Evolutionary conservation across 768 basidiomycete genomes (phyloP), one percentile per base, ranked within the genome.

Genomic region (Podaxis rugospora): DNA sequence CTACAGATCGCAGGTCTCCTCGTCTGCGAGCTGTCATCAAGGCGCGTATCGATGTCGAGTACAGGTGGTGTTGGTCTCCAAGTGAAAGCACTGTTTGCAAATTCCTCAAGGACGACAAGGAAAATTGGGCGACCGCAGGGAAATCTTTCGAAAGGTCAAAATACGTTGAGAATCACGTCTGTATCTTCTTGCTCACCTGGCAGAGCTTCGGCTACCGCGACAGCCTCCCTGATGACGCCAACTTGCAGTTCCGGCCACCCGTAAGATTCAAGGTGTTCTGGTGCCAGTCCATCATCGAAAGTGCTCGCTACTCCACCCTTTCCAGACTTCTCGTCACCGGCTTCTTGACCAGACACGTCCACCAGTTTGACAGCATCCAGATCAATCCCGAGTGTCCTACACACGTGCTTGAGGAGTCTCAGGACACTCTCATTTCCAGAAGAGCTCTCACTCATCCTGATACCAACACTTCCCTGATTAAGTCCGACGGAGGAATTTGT

Each of bases 211-310:
- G 93, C 92, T 2, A 98, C 87, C 0, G 90, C 88, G 21, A 98
- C 87, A 0, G 94, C 93, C 70, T 98, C 97, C 39, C 93, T 84
- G 21, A 98, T 80, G n/a, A 95, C 86, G 23, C 93, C 94, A 16
- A 98, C 84, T 76, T 97, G 96, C 42, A 99, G 77, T 70, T 95
- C 93, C 2, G 95, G 89, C 96, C 96, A 98, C 3, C 97, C 97
- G 69, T 87, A 92, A 4, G 82, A 73, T 63, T 86, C 84, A 37
- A 2, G 18, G 5, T 53, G 53, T 16, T 47, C 52, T 6, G 25
- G 16, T 27, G 14, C 46, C 36, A 47, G 25, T 9, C 44, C 59
- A 61, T 61, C 59, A 25, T 73, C 76, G 32, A 75, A 70, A 18
- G 75, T 72, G 36, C 76, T 75, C 7, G 76, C 62, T 0, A 75